Evolutionary conservation across 164 flowering plant genomes (phyloP).

Genomic region (Malania oleifera): DNA sequence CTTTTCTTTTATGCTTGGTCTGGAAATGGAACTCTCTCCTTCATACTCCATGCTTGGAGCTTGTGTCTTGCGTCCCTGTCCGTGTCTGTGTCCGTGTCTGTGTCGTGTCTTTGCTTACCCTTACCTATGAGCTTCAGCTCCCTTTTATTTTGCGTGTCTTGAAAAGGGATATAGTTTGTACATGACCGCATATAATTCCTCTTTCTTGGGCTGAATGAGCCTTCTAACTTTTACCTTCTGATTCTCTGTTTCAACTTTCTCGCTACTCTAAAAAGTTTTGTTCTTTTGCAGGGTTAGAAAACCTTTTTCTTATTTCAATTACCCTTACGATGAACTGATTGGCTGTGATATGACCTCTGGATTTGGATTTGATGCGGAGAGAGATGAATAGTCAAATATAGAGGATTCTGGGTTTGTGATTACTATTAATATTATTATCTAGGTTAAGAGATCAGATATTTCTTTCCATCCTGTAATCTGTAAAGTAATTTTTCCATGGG

Average conservation of each 20-base stretch:
- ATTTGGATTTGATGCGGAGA: too few species aligned
- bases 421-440: neutral
- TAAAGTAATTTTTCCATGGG: slow-evolving; percentile 2
- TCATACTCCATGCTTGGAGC: neutral
- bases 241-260: neutral
- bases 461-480: slow-evolving; percentile 7
- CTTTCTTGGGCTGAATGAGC: slow-evolving; percentile 1
- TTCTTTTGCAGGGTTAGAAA: neutral
- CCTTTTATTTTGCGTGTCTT: neutral
- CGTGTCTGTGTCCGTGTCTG: neutral
- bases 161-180: neutral
- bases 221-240: neutral
- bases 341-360: neutral
- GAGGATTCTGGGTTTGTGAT: neutral
- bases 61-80: neutral
- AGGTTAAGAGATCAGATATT: neutral
- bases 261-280: neutral
- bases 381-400: neutral
- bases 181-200: neutral
- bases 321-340: neutral
- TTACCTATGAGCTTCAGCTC: too few species aligned
- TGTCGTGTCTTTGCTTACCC: too few species aligned
- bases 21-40: neutral
- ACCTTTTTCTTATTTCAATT: neutral
- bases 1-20: slow-evolving; percentile 1